Percentiles rank a stretch among this genome's conserved stretches.
These are phyloP conservation scores for Pseudogymnoascus sp. DNA, from an alignment of 2,329 filamentous ascomycete genomes.

Conservation along the genomic window DNA sequence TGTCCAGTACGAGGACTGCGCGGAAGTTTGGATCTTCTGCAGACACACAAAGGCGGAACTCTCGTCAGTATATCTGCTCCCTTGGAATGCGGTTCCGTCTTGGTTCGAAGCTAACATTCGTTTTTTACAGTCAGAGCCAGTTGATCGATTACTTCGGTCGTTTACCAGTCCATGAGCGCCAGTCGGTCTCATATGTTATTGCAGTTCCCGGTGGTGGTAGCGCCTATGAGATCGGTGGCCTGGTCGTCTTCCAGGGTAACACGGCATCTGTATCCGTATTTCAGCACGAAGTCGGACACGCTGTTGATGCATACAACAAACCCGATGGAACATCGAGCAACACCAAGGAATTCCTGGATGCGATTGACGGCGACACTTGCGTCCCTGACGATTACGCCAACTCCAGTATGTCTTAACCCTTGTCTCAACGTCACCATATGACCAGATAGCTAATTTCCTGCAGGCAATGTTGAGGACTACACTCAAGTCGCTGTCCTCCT, in stretches of 20 bases:
- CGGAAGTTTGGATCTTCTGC: conserved; percentile 27
- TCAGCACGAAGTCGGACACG: conserved; percentile 9
- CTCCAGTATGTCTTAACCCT: conserved; percentile 18
- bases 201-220: conserved; percentile 18
- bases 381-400: conserved; percentile 18
- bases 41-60: conserved; percentile 24
- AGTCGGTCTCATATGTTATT: conserved; percentile 23
- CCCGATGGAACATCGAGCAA: not conserved
- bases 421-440: conserved; percentile 9
- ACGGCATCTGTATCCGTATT: conserved; percentile 2
- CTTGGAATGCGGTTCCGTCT: not conserved
- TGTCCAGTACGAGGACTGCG: conserved; percentile 26
- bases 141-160: conserved; percentile 21
- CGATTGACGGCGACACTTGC: not conserved
- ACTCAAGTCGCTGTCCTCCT: conserved; percentile 23
- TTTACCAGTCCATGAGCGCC: conserved; percentile 26
- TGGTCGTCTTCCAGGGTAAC: conserved; percentile 17
- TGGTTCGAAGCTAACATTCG: not conserved
- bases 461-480: conserved; percentile 24
- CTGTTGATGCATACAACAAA: conserved; percentile 9
- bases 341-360: conserved; percentile 5
- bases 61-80: conserved; percentile 6
- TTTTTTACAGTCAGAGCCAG: conserved; percentile 10
- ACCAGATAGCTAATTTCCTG: conserved; percentile 17
- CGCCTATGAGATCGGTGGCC: conserved; percentile 18